These are phyloP conservation scores for Astrocystis sublimbata DNA, from an alignment of 495 filamentous ascomycete genomes.

Conservation along the genomic window DNA sequence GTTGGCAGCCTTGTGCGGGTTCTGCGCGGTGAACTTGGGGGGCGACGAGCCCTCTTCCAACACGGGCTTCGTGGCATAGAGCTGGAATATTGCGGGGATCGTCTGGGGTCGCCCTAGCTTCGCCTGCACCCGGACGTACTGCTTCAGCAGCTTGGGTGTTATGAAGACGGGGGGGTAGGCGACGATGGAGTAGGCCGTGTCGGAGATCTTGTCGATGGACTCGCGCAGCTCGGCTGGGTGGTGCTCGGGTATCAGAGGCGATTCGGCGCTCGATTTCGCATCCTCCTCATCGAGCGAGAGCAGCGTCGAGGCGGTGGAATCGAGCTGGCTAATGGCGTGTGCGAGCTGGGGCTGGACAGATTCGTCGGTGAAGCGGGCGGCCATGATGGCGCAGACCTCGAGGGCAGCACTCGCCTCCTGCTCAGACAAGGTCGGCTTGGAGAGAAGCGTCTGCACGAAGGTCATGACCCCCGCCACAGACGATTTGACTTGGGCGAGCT, in stretches of 20 bases:
- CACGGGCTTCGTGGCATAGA: slow-evolving; percentile 82
- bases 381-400: slow-evolving; percentile 26
- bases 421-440: slow-evolving; percentile 25
- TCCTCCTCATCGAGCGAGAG: slow-evolving; percentile 23
- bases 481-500: slow-evolving; percentile 12
- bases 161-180: slow-evolving; percentile 80
- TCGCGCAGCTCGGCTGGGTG: slow-evolving; percentile 14
- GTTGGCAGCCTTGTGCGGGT: slow-evolving; percentile 66
- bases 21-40: slow-evolving; percentile 60
- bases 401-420: slow-evolving; percentile 24
- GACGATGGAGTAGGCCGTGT: slow-evolving; percentile 64
- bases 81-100: slow-evolving; percentile 74
- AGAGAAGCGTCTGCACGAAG: slow-evolving; percentile 19
- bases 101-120: slow-evolving; percentile 68
- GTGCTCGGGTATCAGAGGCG: not conserved
- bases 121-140: slow-evolving; percentile 71
- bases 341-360: slow-evolving; percentile 22
- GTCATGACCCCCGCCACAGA: slow-evolving; percentile 23
- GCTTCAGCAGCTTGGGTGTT: slow-evolving; percentile 63
- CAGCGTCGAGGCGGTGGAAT: slow-evolving; percentile 30
- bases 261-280: not conserved
- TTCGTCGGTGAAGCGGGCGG: slow-evolving; percentile 26
- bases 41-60: slow-evolving; percentile 61
- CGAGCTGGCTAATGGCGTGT: slow-evolving; percentile 23
- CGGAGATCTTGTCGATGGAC: slow-evolving; percentile 47